These are phyloP conservation scores for Lactifluus pinguis DNA, from an alignment of 768 basidiomycete species.

Conservation along the genomic window DNA sequence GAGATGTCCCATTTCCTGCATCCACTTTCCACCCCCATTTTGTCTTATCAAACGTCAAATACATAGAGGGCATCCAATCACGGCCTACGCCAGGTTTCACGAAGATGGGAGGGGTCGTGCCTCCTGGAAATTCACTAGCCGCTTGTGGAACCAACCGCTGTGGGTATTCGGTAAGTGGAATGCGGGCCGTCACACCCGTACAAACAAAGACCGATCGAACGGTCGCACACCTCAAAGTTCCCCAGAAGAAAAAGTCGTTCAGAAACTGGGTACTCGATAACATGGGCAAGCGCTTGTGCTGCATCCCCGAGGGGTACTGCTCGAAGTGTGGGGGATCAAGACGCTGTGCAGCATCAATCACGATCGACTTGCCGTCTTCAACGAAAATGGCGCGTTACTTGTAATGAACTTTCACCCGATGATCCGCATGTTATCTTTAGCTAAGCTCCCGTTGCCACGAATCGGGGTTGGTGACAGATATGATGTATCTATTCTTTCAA, in stretches of 20 bases:
- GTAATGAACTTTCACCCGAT: conserved; percentile 4
- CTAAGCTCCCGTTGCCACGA: background rate
- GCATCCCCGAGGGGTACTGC: conserved; percentile 13
- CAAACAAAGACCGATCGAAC: background rate
- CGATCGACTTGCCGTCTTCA: conserved; percentile 4
- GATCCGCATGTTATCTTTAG: background rate
- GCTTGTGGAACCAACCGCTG: conserved; percentile 9
- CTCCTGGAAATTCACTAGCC: conserved; percentile 7
- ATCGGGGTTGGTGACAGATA: background rate
- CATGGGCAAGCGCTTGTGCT: conserved; percentile 8
- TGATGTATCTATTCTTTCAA: no score
- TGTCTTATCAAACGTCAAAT: no score
- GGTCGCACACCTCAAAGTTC: conserved; percentile 6
- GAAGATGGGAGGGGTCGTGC: background rate
- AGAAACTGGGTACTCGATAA: conserved; percentile 12
- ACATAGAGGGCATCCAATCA: background rate
- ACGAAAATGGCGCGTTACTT: background rate
- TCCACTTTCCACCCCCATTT: no score
- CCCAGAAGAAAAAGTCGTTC: background rate
- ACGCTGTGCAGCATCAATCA: background rate
- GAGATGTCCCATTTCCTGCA: no score
- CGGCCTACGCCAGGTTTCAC: conserved; percentile 6
- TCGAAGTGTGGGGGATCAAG: background rate
- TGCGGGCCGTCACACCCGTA: background rate
- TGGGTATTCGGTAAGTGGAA: conserved; percentile 7